Evolutionary conservation across 768 basidiomycete genomes (phyloP), one percentile per base, ranked within the genome.

Genomic region (Coprinopsis sp.): DNA sequence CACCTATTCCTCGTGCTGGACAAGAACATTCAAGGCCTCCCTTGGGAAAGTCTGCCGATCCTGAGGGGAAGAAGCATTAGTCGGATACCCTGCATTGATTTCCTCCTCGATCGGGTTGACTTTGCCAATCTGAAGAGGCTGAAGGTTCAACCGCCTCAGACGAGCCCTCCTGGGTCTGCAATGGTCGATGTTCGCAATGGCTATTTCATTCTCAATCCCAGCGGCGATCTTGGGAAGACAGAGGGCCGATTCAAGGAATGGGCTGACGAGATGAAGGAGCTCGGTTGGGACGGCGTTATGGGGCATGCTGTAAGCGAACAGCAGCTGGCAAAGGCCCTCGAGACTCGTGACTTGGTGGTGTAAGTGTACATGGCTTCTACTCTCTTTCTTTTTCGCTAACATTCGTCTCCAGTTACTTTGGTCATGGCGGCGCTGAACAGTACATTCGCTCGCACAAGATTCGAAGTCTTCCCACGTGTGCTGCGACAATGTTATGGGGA

Each of bases 401-500:
- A 27, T 31, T 45, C 37, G 44, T 39, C 47, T 21, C 16, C 38
- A 98, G 95, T 10, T 99, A 97, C 65, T 96, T 98, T 58, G 96
- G 96, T 12, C 96, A 99, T 57, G 92, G 92, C 2, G 94, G 94
- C 6, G 94, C 82, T 1, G 94, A 97, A 59, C 95, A 98, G 56
- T 99, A 95, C 58, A 74, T 90, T 6, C 84, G 90, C 2, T 90
- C 92, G 2, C 85, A 89, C 61, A 87, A 84, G 57, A 80, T 99
- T 44, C 76, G 90, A 6, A 78, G 84, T 49, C 72, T 98, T 27
- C 76, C 78, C 1, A 73, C 76, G n/a, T 98, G 96, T 60, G 94
- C 96, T 6, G 85, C 86, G 12, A 87, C 89, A 1, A 93, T 98
- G 91, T 77, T 99, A 3, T 99, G 95, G 96, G 96, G 96, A 1